Evolutionary conservation across 768 basidiomycete genomes (phyloP).

Genomic region (Amanita subjunquillea): DNA sequence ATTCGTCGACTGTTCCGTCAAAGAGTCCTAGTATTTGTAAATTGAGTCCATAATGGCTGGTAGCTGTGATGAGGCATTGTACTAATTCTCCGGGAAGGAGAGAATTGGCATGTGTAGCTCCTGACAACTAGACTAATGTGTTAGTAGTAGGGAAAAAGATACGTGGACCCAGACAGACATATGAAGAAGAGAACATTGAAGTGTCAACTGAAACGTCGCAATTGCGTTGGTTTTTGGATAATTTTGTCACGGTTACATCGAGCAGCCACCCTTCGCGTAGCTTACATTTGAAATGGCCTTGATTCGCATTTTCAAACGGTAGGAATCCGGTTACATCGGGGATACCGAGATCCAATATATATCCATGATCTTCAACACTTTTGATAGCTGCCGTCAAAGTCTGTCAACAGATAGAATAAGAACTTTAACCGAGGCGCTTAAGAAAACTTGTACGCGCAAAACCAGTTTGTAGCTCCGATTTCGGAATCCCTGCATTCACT

Average conservation of each 20-base stretch:
- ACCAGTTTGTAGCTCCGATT: slow-evolving; percentile 64
- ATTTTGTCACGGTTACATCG: slow-evolving; percentile 51
- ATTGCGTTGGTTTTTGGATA: slow-evolving; percentile 70
- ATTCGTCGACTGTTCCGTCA: slow-evolving; percentile 78
- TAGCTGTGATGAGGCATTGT: slow-evolving; percentile 70
- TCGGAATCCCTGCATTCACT: slow-evolving; percentile 75
- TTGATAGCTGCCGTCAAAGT: slow-evolving; percentile 67
- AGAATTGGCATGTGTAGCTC: slow-evolving; percentile 69
- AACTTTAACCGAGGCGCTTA: not conserved
- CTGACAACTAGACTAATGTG: slow-evolving; percentile 42
- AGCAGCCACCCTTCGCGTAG: slow-evolving; percentile 61
- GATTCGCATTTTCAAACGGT: slow-evolving; percentile 60
- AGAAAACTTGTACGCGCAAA: slow-evolving; percentile 44
- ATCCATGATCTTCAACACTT: slow-evolving; percentile 92
- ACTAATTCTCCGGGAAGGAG: slow-evolving; percentile 83
- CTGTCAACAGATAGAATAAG: slow-evolving; percentile 26
- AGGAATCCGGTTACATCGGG: slow-evolving; percentile 77
- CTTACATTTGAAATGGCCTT: slow-evolving; percentile 18
- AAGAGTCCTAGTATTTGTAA: slow-evolving; percentile 89
- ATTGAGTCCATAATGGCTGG: slow-evolving; percentile 66
- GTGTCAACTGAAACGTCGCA: slow-evolving; percentile 58
- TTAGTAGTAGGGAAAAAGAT: slow-evolving; percentile 2
- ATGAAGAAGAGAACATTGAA: slow-evolving; percentile 35
- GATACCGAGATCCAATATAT: slow-evolving; percentile 79
- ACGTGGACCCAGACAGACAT: slow-evolving; percentile 29